Base-by-base conservation (phyloP, 176 grass and related monocot genomes). In the Phoenix roebelenii region DNA sequence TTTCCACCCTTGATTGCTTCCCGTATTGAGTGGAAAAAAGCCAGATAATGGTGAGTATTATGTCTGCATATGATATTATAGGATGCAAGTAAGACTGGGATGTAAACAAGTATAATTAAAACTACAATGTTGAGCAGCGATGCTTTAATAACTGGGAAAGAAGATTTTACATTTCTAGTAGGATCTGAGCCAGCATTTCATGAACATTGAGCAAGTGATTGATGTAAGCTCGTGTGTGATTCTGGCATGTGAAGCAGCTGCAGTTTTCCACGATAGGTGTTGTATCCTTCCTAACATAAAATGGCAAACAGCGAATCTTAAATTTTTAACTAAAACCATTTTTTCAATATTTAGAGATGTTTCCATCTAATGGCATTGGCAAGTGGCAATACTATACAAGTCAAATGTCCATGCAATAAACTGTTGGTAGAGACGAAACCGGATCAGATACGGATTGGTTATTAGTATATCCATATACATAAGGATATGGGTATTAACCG, bases 191-290 rank as follows among this genome's bases (percentile, higher is more conserved):
- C 74, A 96, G 56, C 92, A 96, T 96, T 74, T 90, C 86, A 49
- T 96, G 92, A 39, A 90, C 86, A 23, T 88, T 96, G 12, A 96
- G 80, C 63, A 90, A 64, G 75, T 88, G 92, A 77, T 96, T 96
- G 24, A 96, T 74, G 78, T 96, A 96, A 67, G 86, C 92, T 22
- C 83, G 77, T 29, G 92, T 96, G 58, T 96, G 92, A 58, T 96
- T 96, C 59, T 80, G 77, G 75, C 92, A 96, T 12, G 92, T 96
- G 77, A 90, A 90, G 69, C 92, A 96, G 22, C 50, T 69, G 73
- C 92, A 96, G 48, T 77, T 74, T 54, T 84, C 75, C 22, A 90
- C 68, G 51, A 96, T 79, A 22, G 61, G 78, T 6, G 92, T 82
- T 0, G 35, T 85, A 65, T 90, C 92, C 63, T 87, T 85, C 83